A percentile compares a stretch with the other conserved stretches of the same genome.
phyloP scores from a whole-genome alignment of 2,329 filamentous ascomycete genomes.

The Microsporum ferrugineum region DNA sequence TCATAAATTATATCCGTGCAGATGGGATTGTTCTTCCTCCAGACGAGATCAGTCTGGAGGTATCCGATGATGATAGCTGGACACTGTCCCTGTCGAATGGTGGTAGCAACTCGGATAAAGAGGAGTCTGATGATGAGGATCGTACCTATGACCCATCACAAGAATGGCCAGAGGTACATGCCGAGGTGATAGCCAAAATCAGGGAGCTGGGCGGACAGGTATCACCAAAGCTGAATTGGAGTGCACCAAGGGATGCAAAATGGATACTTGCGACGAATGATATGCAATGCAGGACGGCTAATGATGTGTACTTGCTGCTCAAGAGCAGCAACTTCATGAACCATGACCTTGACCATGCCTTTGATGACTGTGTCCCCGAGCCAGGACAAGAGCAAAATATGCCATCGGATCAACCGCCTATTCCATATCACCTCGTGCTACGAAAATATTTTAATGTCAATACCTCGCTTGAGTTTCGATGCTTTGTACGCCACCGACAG shows the following conservation, averaged over 20 bases:
- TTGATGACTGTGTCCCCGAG: slow-evolving; percentile 56
- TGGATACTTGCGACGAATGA: slow-evolving; percentile 85
- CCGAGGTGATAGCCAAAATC: slow-evolving; percentile 65
- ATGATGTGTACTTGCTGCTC: slow-evolving; percentile 85
- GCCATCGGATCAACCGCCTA: slow-evolving; percentile 22
- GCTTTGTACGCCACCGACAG: slow-evolving; percentile 74
- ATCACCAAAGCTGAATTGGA: slow-evolving; percentile 94
- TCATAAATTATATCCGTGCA: slow-evolving; percentile 76
- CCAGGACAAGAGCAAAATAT: slow-evolving; percentile 16
- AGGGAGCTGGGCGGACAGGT: slow-evolving; percentile 72
- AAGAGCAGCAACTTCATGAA: slow-evolving; percentile 93
- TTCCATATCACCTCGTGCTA: slow-evolving; percentile 70
- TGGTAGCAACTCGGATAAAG: slow-evolving; percentile 37
- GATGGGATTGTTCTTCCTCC: slow-evolving; percentile 76
- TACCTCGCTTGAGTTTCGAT: slow-evolving; percentile 85
- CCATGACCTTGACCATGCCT: slow-evolving; percentile 87
- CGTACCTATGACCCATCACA: slow-evolving; percentile 45
- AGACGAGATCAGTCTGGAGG: slow-evolving; percentile 28
- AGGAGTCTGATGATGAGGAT: slow-evolving; percentile 48
- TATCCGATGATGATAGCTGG: slow-evolving; percentile 40
- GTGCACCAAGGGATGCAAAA: slow-evolving; percentile 85
- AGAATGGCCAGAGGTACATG: slow-evolving; percentile 60
- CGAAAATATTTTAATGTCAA: slow-evolving; percentile 82
- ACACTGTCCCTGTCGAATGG: slow-evolving; percentile 48
- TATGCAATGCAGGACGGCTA: slow-evolving; percentile 76